Percentiles rank a stretch among this genome's conserved stretches.
phyloP scores from a whole-genome alignment of 2,329 filamentous ascomycete genomes.

The Akanthomyces muscarius region DNA sequence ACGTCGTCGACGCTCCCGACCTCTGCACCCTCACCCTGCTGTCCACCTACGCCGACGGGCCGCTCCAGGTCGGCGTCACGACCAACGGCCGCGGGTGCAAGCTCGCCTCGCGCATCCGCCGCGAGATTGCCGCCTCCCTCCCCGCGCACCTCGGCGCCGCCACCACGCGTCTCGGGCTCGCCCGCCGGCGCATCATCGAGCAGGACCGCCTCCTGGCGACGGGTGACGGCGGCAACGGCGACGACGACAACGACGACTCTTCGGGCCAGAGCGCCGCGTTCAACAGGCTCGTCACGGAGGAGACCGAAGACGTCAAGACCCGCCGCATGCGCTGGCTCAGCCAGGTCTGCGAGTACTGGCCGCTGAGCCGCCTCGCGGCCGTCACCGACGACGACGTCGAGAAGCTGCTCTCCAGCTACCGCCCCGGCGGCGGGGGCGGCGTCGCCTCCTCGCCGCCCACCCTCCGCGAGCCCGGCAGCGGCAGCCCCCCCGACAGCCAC shows the following conservation, averaged over 20 bases:
- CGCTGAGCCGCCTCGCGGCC: slow-evolving; percentile 72
- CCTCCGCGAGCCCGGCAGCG: slow-evolving; percentile 20
- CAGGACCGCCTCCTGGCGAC: slow-evolving; percentile 56
- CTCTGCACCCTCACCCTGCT: slow-evolving; percentile 89
- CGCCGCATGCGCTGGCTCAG: slow-evolving; percentile 87
- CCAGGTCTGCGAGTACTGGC: slow-evolving; percentile 99
- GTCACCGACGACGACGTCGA: slow-evolving; percentile 79
- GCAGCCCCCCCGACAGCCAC: neutral
- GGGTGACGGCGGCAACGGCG: slow-evolving; percentile 32
- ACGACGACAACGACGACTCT: slow-evolving; percentile 60
- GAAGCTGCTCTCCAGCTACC: slow-evolving; percentile 69
- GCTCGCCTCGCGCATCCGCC: slow-evolving; percentile 79
- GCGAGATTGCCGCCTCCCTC: slow-evolving; percentile 79
- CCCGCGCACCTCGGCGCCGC: slow-evolving; percentile 72
- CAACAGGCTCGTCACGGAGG: slow-evolving; percentile 74
- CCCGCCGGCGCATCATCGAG: slow-evolving; percentile 67
- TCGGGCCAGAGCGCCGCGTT: slow-evolving; percentile 75
- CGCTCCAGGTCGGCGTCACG: slow-evolving; percentile 90
- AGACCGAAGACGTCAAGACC: slow-evolving; percentile 61
- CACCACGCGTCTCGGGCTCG: slow-evolving; percentile 70
- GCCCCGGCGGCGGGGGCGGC: slow-evolving; percentile 28
- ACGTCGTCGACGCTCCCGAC: slow-evolving; percentile 80
- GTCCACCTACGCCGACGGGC: slow-evolving; percentile 84
- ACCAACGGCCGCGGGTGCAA: slow-evolving; percentile 95
- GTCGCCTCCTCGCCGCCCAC: slow-evolving; percentile 21